Base-by-base conservation (phyloP, 495 filamentous ascomycete genomes). In the Cenococcum geophilum region DNA sequence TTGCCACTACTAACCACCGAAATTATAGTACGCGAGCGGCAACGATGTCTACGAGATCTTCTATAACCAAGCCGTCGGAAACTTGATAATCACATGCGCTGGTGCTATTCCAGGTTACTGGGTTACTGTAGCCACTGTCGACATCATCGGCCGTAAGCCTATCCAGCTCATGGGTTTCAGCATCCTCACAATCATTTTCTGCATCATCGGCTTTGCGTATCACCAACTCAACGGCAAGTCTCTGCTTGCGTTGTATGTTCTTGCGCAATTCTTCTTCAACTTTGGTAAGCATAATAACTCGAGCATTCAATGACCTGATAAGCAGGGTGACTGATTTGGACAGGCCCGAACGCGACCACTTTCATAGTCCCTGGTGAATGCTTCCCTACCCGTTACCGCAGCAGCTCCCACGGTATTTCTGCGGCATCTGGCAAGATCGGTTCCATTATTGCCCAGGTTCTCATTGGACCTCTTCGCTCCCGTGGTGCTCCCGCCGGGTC, bases 341-440 rank as follows among this genome's bases (percentile, higher is more conserved):
- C 45, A 49, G 45, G 45, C 22, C 91, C 91, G 55, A 95, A 95
- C 73, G 79, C 88, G 1, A 95, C 89, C 21, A 95, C 90, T 35
- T 95, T 95, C 77, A 87, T 95, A 67, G 85, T 95, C 0, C 91
- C 91, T 10, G 91, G 89, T 21, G 91, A 96, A 71, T 87, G 84
- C 67, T 96, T 93, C 77, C 91, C 91, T 0, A 95, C 91, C 4
- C 84, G 90, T 47, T 93, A 92, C 70, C 82, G 91, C 3, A 87
- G 85, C 9, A 89, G 89, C 34, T 87, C 87, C 3, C 90, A 95
- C 74, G 91, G 91, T 52, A 80, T 96, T 71, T 89, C 85, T 5
- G 91, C 90, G 12, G 90, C 86, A 0, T 77, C 85, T 2, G 91
- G 91, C 40, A 96, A 96, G 71, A 71, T 93, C 14, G 89, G 90